Base-by-base conservation (phyloP, 805 yeast species). In the Spathaspora boniae region DNA sequence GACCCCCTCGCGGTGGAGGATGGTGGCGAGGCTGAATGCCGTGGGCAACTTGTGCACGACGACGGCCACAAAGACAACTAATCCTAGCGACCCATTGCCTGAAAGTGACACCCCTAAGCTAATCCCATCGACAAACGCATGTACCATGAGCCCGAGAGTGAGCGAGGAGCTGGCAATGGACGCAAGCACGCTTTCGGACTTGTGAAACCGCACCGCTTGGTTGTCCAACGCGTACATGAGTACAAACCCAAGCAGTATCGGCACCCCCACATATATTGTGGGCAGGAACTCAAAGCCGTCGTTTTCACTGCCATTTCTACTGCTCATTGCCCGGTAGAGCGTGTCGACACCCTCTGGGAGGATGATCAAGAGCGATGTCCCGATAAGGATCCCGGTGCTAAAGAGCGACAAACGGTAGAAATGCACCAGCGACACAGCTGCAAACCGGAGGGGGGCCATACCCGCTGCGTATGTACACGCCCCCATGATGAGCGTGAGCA, bases 31-130 rank as follows among this genome's bases (percentile, higher is more conserved):
- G 26, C 88, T 82, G 53, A 84, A 80, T 4, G 86, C 70, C 0
- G 91, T 81, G 0, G 93, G 93, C 4, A 83, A 62, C 54, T 84
- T 84, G 62, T 84, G 93, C 40, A 83, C 65, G 19, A 84, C 74
- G 9, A 86, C 80, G 9, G 78, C 33, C 31, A 80, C 72, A 33
- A 84, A 75, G 25, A 78, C 45, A 31, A 63, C 24, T 24, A 71
- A 55, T 5, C 65, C 54, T 6, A 57, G 48, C 37, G 60, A 60
- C 15, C 62, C 54, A n/a, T 47, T 48, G n/a, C 14, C 14, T 8
- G 72, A 50, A 32, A 69, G 65, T 1, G 82, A 68, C 0, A 87
- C 73, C 0, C 88, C 87, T 23, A 84, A 60, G 0, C 87, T 81
- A 5, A 84, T 62, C 1, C 94, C 94, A 47, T 84, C 94, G 2